A percentile compares a stretch with the other conserved stretches of the same genome.
Conservation (phyloP, 805 yeast genomes). For the Ogataea populi-albae region DNA sequence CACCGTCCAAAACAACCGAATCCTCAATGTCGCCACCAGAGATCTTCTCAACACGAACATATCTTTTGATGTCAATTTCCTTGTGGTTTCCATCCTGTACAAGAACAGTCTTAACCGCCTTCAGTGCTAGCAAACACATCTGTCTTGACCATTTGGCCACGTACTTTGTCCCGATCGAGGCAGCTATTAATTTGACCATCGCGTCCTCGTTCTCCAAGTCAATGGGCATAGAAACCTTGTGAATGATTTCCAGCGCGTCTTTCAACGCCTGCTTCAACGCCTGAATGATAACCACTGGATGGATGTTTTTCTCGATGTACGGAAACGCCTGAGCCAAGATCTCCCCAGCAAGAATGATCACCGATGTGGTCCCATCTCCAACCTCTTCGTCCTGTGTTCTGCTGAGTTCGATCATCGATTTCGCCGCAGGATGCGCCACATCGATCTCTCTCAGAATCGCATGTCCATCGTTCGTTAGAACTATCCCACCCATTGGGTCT, state of each 20-base stretch:
- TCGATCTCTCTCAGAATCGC: slow-evolving; percentile 97
- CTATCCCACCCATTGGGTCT: slow-evolving; percentile 97
- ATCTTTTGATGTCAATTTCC: slow-evolving; percentile 91
- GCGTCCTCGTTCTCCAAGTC: slow-evolving; percentile 82
- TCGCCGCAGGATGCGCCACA: slow-evolving; percentile 98
- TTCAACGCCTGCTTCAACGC: slow-evolving; percentile 87
- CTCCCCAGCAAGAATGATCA: slow-evolving; percentile 95
- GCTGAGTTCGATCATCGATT: slow-evolving; percentile 94
- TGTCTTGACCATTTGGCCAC: slow-evolving; percentile 84
- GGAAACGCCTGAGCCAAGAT: slow-evolving; percentile 94
- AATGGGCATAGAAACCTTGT: slow-evolving; percentile 77
- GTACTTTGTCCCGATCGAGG: slow-evolving; percentile 95
- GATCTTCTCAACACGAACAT: slow-evolving; percentile 89
- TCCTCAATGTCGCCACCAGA: slow-evolving; percentile 98
- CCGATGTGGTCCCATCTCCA: slow-evolving; percentile 91
- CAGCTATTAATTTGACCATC: slow-evolving; percentile 79
- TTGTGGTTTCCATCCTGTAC: slow-evolving; percentile 58
- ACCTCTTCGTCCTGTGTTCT: slow-evolving; percentile 98
- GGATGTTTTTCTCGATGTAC: slow-evolving; percentile 90
- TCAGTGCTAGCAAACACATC: slow-evolving; percentile 86
- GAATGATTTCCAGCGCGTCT: slow-evolving; percentile 87
- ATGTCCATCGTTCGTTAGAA: slow-evolving; percentile 96
- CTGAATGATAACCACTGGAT: slow-evolving; percentile 93
- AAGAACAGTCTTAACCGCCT: slow-evolving; percentile 82
- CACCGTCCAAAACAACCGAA: slow-evolving; percentile 84